Base-by-base conservation (phyloP, 2,329 filamentous ascomycete species). In the Sporothrix curviconia region DNA sequence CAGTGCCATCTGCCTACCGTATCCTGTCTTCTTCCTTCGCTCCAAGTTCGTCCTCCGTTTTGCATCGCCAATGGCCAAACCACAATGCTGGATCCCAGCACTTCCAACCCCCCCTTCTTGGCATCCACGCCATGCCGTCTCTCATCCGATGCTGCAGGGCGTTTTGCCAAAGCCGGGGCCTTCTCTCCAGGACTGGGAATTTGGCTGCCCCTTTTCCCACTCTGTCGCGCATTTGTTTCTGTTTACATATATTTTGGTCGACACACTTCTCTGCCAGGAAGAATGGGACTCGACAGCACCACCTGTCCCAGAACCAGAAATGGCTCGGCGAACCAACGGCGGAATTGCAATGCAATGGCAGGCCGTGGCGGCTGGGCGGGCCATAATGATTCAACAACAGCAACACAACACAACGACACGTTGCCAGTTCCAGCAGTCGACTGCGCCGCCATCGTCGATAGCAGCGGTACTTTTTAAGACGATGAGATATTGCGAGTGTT, bases 231-330 rank as follows among this genome's bases (percentile, higher is more conserved):
- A 28, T 42, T 37, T 42, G 15, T 22, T 15, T 32, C 17, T 12
- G n/a, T n/a, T n/a, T n/a, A n/a, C n/a, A n/a, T 43, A 17, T 50
- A 24, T 55, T 30, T 36, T 17, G 47, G 53, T n/a, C n/a, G n/a
- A n/a, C n/a, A n/a, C n/a, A n/a, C 40, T 8, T 22, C 14, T 14
- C n/a, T n/a, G 7, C 32, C 22, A 7, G 47, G 34, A 51, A 28
- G 34, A n/a, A 51, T 30, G 34, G 34, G 34, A 8, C 32, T 25
- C n/a, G n/a, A n/a, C n/a, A n/a, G n/a, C 39, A 51, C 34, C 4
- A 39, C 25, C 49, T 37, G 49, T 34, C 19, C 34, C 34, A 39
- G 32, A 37, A 40, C 17, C 7, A 22, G 11, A n/a, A n/a, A 37
- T n/a, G n/a, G n/a, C n/a, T n/a, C n/a, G n/a, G n/a, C n/a, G n/a